Percentiles rank a stretch among this genome's conserved stretches.
phyloP scores from a whole-genome alignment of 768 basidiomycete species.

The Xerocomus potaroensis region DNA sequence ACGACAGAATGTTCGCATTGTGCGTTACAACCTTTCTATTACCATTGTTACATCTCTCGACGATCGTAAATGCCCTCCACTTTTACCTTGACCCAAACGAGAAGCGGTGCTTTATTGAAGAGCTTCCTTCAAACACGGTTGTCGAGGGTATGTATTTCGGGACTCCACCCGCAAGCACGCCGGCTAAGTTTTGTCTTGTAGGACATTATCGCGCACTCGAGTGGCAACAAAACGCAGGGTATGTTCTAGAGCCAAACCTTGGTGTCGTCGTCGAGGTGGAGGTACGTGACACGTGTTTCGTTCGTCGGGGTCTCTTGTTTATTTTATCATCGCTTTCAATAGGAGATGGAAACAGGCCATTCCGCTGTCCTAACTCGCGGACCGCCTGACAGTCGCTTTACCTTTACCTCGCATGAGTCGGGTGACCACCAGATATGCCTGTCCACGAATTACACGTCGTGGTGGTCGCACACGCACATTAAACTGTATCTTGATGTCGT shows the following conservation, averaged over 20 bases:
- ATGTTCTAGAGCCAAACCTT: constrained; percentile 67
- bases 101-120: constrained; percentile 93
- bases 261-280: constrained; percentile 91
- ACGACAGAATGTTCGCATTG: constrained; percentile 24
- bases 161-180: neutral
- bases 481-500: constrained; percentile 93
- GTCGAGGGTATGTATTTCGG: constrained; percentile 69
- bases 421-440: constrained; percentile 98
- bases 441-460: constrained; percentile 86
- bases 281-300: constrained; percentile 42
- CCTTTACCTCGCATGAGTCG: constrained; percentile 95
- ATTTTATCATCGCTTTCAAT: neutral
- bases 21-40: constrained; percentile 27
- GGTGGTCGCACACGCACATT: constrained; percentile 85
- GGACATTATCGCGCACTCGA: constrained; percentile 92
- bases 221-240: constrained; percentile 79
- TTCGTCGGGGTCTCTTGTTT: neutral
- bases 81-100: constrained; percentile 96
- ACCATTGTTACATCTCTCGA: constrained; percentile 39
- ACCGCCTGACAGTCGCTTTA: constrained; percentile 86
- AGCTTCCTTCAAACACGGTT: constrained; percentile 91
- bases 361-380: constrained; percentile 87
- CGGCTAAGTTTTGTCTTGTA: constrained; percentile 28
- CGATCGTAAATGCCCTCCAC: constrained; percentile 72
- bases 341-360: constrained; percentile 87